Base-by-base conservation (phyloP, 805 yeast species). In the Ogataea ramenticola region DNA sequence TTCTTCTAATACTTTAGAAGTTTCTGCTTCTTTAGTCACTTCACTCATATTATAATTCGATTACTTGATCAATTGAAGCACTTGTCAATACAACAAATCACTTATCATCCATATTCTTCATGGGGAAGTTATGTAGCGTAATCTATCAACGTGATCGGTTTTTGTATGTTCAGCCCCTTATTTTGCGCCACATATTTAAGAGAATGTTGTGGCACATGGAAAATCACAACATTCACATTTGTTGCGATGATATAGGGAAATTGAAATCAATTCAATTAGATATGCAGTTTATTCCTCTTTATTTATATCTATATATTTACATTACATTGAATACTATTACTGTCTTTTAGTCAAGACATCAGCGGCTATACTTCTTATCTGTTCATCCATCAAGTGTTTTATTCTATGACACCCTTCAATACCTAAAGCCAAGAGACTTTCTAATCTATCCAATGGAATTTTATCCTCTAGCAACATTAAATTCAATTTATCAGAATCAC, bases 371-470 rank as follows among this genome's bases (percentile, higher is more conserved):
- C 70, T 72, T 55, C 96, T 77, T 4, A 93, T 84, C 57, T 84
- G 87, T 39, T 73, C 71, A 55, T 91, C 96, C 96, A 91, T 88
- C 43, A 86, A 65, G 35, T 86, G 87, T 58, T 89, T 78, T 12
- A 91, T 68, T 53, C 86, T 72, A 56, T 86, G 91, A 44, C 91
- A 79, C 10, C 98, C 99, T 17, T 90, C 85, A 39, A 90, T 78
- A 2, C 93, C 96, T 41, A 89, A 74, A 10, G 86, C 86, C 53
- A 93, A 64, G 6, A 87, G 79, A 21, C 79, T 70, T 55, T 86
- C 95, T 46, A 93, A 62, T 45, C 77, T 72, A 57, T 90, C 98
- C 51, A 90, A 64, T 0, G 96, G 91, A 60, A 93, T 73, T 58
- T 83, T 83, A 55, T 86, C 88, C 57, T 93, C 98, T 44, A 89